Evolutionary conservation across 805 yeast species (phyloP).

Genomic region (Barnettozyma sp.): DNA sequence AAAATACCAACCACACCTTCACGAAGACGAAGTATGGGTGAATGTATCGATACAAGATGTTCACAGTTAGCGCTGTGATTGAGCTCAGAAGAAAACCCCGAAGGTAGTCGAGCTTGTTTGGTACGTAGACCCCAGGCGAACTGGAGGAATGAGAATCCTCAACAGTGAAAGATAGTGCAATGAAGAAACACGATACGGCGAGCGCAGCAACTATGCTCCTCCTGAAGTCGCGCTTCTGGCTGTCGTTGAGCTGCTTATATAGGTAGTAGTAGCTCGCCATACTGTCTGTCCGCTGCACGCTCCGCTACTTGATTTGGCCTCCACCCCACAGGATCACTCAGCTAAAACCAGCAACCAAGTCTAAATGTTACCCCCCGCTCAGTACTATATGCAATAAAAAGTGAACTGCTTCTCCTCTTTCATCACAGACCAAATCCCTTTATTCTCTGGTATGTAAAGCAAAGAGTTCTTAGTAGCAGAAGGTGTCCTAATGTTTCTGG

Average conservation of each 20-base stretch:
- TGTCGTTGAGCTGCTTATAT: background rate
- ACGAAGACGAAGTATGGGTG: constrained; percentile 26
- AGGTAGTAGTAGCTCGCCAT: too few species aligned
- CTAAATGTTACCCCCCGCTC: too few species aligned
- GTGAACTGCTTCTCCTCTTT: too few species aligned
- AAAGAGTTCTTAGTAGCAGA: too few species aligned
- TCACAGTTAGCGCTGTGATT: constrained; percentile 29
- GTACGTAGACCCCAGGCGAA: constrained; percentile 27
- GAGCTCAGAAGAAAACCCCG: constrained; percentile 31
- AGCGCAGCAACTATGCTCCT: background rate
- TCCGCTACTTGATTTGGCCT: too few species aligned
- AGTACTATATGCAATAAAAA: too few species aligned
- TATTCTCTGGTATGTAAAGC: too few species aligned
- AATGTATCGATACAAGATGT: constrained; percentile 22
- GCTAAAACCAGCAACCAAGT: too few species aligned
- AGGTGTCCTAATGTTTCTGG: too few species aligned
- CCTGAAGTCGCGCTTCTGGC: constrained; percentile 2
- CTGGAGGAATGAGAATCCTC: constrained; percentile 9
- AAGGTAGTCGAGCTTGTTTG: constrained; percentile 33
- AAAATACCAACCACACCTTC: constrained; percentile 31
- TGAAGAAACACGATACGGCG: background rate
- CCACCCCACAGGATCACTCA: too few species aligned
- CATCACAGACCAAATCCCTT: too few species aligned
- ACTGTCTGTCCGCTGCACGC: too few species aligned
- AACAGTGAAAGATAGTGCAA: constrained; percentile 1